phyloP scores from a whole-genome alignment of 2,329 filamentous ascomycete genomes.

The Daldinia sp. region DNA sequence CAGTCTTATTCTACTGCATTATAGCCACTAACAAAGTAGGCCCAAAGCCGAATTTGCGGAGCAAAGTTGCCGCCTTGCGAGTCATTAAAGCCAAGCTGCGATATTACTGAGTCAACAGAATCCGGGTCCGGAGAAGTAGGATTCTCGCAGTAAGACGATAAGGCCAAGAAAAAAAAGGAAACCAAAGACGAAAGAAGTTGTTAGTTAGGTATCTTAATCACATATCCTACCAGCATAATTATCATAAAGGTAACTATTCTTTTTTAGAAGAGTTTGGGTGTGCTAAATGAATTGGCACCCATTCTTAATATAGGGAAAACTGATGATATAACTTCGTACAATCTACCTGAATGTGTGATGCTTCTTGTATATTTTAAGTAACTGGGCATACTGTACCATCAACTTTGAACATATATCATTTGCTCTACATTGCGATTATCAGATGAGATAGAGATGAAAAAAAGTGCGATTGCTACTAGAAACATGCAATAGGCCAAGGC shows the following conservation, averaged over 20 bases:
- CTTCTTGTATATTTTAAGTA: no score
- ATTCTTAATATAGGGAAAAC: no score
- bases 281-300: no score
- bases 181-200: no score
- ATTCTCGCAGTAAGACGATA: neutral
- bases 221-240: no score
- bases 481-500: slow-evolving; percentile 8
- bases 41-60: slow-evolving; percentile 21
- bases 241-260: no score
- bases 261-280: no score
- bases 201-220: no score
- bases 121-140: slow-evolving; percentile 6
- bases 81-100: slow-evolving; percentile 23
- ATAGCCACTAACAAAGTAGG: neutral
- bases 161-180: neutral
- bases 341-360: no score
- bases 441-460: slow-evolving; percentile 19
- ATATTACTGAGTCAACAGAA: slow-evolving; percentile 16
- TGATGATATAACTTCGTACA: no score
- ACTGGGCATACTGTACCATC: no score
- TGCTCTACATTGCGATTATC: slow-evolving; percentile 2
- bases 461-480: slow-evolving; percentile 18
- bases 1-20: slow-evolving; percentile 6
- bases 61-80: slow-evolving; percentile 19
- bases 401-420: no score